These are phyloP conservation scores for Xanthoceras sorbifolium DNA, from an alignment of 345 rosid species.

Conservation along the genomic window DNA sequence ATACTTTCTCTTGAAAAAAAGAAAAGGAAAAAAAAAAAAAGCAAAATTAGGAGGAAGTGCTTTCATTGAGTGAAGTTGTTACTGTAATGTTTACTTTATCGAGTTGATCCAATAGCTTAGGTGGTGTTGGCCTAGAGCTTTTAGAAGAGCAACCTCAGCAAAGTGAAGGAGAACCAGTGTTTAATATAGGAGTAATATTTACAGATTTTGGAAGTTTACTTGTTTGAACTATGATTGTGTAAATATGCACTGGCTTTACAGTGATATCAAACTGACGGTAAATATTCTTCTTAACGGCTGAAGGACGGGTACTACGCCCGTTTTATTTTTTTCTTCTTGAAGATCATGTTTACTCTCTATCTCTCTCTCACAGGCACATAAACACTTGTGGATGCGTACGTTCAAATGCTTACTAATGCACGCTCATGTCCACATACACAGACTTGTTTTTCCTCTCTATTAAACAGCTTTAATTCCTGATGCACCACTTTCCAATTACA, in stretches of 20 bases:
- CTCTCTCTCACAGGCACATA: not conserved
- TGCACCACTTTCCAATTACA: too few species aligned
- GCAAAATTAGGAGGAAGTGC: constrained; percentile 2
- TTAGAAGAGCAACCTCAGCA: constrained; percentile 16
- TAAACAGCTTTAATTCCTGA: too few species aligned
- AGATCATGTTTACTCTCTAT: not conserved
- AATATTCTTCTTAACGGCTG: too few species aligned
- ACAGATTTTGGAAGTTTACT: not conserved
- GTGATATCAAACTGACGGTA: not conserved
- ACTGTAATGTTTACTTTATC: constrained; percentile 1
- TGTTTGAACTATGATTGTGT: constrained; percentile 21
- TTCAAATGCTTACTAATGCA: too few species aligned
- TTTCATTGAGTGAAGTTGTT: not conserved
- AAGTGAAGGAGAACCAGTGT: not conserved
- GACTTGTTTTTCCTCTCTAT: too few species aligned
- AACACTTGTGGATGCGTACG: not conserved
- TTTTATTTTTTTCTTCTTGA: not conserved
- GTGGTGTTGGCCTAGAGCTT: constrained; percentile 20
- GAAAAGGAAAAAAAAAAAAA: not conserved
- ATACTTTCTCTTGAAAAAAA: not conserved
- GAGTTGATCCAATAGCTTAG: constrained; percentile 1
- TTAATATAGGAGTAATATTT: not conserved
- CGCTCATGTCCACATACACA: too few species aligned
- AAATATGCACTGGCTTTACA: constrained; percentile 13
- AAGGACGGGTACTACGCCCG: too few species aligned